Evolutionary conservation across 345 rosid species (phyloP).

Genomic region (Viola odorata): DNA sequence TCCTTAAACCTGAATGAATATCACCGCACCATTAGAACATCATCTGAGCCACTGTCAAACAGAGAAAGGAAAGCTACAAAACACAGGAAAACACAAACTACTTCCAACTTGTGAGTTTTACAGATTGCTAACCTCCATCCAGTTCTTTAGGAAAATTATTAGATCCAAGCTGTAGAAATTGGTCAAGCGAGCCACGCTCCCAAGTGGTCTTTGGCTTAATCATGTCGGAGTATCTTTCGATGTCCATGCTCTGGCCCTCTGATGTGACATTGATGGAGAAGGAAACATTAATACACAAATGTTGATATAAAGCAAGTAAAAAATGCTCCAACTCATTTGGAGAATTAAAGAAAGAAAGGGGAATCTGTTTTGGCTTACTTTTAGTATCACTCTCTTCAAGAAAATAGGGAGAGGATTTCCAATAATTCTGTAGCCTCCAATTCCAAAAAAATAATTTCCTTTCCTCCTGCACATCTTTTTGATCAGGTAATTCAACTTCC

Average conservation of each 20-base stretch:
- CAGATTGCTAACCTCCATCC: conserved; percentile 35
- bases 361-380: conserved; percentile 26
- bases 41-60: background rate
- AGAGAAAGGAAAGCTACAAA: background rate
- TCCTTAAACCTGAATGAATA: conserved; percentile 31
- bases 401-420: conserved; percentile 52
- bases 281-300: no score
- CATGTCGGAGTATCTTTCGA: conserved; percentile 50
- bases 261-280: conserved; percentile 4
- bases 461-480: conserved; percentile 29
- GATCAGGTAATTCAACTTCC: conserved; percentile 42
- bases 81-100: background rate
- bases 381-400: conserved; percentile 33
- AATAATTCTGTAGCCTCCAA: conserved; percentile 33
- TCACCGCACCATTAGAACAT: background rate
- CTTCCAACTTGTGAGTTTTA: background rate
- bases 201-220: conserved; percentile 28
- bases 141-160: conserved; percentile 49
- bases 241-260: conserved; percentile 34
- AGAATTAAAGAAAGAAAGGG: background rate
- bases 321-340: background rate
- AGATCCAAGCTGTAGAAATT: conserved; percentile 30
- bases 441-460: conserved; percentile 27
- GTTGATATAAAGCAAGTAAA: no score
- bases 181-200: conserved; percentile 34